Percentiles rank a stretch among this genome's conserved stretches.
phyloP scores from a whole-genome alignment of 1,139 yeast species.

The Pichia sp. region DNA sequence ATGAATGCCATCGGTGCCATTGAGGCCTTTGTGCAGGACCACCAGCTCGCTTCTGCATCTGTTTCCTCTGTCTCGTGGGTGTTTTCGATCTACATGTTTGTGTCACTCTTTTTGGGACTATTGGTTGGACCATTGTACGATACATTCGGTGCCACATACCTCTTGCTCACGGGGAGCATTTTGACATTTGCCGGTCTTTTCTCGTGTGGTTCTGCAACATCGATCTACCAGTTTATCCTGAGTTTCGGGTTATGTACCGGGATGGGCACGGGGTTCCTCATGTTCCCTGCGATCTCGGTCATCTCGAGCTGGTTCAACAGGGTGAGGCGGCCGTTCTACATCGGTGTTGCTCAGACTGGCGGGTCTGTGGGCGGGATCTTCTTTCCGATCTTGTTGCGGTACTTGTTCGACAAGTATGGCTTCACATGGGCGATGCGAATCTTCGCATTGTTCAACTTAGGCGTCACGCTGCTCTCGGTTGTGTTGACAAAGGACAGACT shows the following conservation, averaged over 20 bases:
- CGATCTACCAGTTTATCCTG: constrained; percentile 45
- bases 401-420: constrained; percentile 48
- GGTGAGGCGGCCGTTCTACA: constrained; percentile 48
- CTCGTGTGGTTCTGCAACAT: constrained; percentile 22
- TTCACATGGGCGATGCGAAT: constrained; percentile 61
- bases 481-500: constrained; percentile 47
- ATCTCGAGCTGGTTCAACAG: constrained; percentile 29
- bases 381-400: constrained; percentile 55
- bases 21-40: constrained; percentile 54
- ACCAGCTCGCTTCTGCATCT: constrained; percentile 45
- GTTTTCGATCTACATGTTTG: constrained; percentile 54
- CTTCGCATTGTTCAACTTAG: constrained; percentile 49
- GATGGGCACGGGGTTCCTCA: constrained; percentile 51
- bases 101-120: constrained; percentile 56
- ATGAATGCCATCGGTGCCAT: constrained; percentile 65
- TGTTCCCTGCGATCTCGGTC: constrained; percentile 51
- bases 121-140: constrained; percentile 64
- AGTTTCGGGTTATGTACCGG: constrained; percentile 53
- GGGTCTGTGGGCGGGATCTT: constrained; percentile 61
- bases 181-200: constrained; percentile 30
- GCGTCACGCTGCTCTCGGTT: constrained; percentile 37
- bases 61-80: constrained; percentile 53
- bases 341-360: constrained; percentile 60
- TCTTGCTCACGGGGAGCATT: constrained; percentile 43
- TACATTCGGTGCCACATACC: constrained; percentile 45